Percentiles rank a stretch among this genome's conserved stretches.
Conservation (phyloP, 139 green algal genomes). For the Asterochloris sp. region DNA sequence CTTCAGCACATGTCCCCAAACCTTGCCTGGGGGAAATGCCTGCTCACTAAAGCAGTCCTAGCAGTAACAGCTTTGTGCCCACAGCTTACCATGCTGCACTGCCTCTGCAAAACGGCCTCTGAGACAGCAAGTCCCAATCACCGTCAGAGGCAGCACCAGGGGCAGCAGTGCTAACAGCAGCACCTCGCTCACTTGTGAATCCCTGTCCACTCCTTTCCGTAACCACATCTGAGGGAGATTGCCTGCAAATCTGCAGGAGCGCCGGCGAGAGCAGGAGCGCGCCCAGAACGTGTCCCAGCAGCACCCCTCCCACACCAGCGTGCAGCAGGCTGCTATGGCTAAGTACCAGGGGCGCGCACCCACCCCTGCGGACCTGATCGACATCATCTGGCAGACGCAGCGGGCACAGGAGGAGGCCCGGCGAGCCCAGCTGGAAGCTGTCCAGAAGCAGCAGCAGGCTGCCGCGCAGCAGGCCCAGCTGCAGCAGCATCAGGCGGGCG, state of each 20-base stretch:
- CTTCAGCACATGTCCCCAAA: too few relatives aligned
- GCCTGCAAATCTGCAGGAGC: neutral
- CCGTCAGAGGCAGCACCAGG: neutral
- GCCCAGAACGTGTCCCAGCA: conserved; percentile 19
- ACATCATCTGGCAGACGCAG: neutral
- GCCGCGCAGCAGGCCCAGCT: neutral
- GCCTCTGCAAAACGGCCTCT: neutral
- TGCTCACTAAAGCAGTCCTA: too few relatives aligned
- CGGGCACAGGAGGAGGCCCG: conserved; percentile 1
- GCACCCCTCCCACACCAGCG: conserved; percentile 30
- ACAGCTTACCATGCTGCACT: neutral
- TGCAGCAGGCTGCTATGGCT: conserved; percentile 1
- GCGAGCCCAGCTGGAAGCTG: neutral
- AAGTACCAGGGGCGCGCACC: neutral
- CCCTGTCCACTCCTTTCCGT: neutral
- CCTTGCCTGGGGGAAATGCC: too few relatives aligned
- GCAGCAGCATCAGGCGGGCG: neutral
- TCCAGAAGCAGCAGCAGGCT: neutral
- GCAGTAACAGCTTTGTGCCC: neutral
- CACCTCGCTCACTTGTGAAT: neutral
- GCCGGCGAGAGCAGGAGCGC: conserved; percentile 1
- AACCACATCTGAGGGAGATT: neutral
- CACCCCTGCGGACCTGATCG: conserved; percentile 6
- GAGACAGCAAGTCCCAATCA: neutral
- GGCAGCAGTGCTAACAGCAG: neutral